phyloP scores from a whole-genome alignment of 192 early-diverging fungal species.

The Backusella tarrabulga region DNA sequence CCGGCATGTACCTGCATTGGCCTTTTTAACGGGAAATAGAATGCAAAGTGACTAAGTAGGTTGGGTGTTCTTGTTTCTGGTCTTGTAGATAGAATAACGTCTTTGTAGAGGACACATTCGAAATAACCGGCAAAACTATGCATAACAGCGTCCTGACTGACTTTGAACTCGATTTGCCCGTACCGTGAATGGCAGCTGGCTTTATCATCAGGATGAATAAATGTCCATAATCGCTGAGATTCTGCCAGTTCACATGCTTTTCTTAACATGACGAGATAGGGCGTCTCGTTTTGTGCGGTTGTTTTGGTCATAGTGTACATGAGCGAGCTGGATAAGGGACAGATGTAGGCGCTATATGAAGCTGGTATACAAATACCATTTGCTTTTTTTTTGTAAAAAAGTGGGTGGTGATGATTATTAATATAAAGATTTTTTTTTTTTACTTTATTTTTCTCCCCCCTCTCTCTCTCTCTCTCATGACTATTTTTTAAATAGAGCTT shows the following conservation, averaged over 20 bases:
- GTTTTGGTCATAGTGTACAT: constrained; percentile 78
- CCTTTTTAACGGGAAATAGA: constrained; percentile 83
- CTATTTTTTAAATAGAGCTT: neutral
- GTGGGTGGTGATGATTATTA: neutral
- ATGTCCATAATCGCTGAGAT: constrained; percentile 76
- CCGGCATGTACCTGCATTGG: constrained; percentile 68
- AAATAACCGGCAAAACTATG: constrained; percentile 98
- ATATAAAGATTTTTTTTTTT: neutral
- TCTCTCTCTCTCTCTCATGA: neutral
- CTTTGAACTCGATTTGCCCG: constrained; percentile 52
- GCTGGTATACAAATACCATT: constrained; percentile 91
- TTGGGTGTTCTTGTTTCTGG: constrained; percentile 83
- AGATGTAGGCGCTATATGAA: constrained; percentile 80
- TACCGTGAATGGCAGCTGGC: constrained; percentile 71
- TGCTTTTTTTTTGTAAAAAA: constrained; percentile 19
- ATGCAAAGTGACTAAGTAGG: constrained; percentile 98
- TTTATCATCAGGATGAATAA: constrained; percentile 67
- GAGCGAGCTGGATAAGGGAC: constrained; percentile 84
- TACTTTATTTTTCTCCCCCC: neutral
- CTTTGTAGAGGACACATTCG: constrained; percentile 86
- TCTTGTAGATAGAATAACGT: constrained; percentile 75
- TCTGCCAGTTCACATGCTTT: constrained; percentile 64
- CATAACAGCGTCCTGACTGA: constrained; percentile 56
- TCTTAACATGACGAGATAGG: constrained; percentile 96
- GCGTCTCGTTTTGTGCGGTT: constrained; percentile 75